Conservation (phyloP, 345 rosid species). For the Brassica rapa region DNA sequence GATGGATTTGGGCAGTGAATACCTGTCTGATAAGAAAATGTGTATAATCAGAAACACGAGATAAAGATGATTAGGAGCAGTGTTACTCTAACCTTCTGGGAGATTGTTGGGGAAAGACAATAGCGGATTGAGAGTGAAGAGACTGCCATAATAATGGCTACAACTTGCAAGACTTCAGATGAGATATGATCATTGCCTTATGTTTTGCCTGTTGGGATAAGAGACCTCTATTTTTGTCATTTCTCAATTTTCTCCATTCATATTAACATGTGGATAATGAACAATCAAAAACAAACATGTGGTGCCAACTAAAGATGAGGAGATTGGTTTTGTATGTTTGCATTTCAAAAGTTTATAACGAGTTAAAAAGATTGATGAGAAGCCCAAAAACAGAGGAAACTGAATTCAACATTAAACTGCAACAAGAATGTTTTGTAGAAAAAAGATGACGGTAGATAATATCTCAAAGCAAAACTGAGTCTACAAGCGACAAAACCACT, state of each 20-base stretch:
- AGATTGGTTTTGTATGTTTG: background rate
- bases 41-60: background rate
- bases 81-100: slow-evolving; percentile 49
- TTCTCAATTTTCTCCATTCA: background rate
- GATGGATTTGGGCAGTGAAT: slow-evolving; percentile 38
- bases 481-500: slow-evolving; percentile 31
- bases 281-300: background rate
- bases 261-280: slow-evolving; percentile 1
- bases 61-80: background rate
- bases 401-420: slow-evolving; percentile 7
- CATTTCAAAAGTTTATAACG: background rate
- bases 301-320: background rate
- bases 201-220: slow-evolving; percentile 20
- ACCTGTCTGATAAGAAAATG: slow-evolving; percentile 43
- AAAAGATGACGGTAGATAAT: slow-evolving; percentile 6
- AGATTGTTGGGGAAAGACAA: slow-evolving; percentile 49
- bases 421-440: slow-evolving; percentile 18
- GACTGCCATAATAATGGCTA: slow-evolving; percentile 53
- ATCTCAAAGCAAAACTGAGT: slow-evolving; percentile 37
- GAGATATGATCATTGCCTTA: slow-evolving; percentile 4
- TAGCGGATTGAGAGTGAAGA: slow-evolving; percentile 52
- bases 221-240: background rate
- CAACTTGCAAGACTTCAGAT: background rate
- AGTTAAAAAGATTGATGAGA: background rate
- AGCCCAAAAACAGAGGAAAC: background rate